Evolutionary conservation across 441 rosid genomes (phyloP).

Genomic region (Adansonia madagascariensis): DNA sequence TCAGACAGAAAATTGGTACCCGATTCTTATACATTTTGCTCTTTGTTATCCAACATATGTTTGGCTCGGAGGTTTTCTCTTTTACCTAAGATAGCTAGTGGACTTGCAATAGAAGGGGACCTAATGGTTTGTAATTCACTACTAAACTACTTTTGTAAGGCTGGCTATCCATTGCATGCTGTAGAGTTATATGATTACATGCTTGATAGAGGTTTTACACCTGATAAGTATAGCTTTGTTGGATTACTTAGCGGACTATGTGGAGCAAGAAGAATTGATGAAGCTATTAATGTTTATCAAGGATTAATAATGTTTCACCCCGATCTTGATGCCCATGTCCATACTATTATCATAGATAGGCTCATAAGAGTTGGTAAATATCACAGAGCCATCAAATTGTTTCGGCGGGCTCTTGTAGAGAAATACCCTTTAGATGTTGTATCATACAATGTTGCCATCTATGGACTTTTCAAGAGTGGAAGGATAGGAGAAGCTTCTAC

Average conservation of each 20-base stretch:
- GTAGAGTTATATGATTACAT: constrained; percentile 47
- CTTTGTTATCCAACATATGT: constrained; percentile 53
- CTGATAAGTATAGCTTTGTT: constrained; percentile 63
- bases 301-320: constrained; percentile 37
- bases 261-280: constrained; percentile 37
- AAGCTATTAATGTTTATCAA: constrained; percentile 54
- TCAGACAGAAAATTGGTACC: constrained; percentile 44
- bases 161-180: constrained; percentile 46
- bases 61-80: constrained; percentile 44
- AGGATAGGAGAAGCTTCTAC: constrained; percentile 56
- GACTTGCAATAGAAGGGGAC: constrained; percentile 45
- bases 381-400: constrained; percentile 51
- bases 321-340: constrained; percentile 62
- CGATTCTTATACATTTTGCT: constrained; percentile 65
- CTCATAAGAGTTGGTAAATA: constrained; percentile 52
- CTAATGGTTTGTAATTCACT: constrained; percentile 59
- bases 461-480: constrained; percentile 57
- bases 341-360: constrained; percentile 55
- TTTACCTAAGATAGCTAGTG: constrained; percentile 35
- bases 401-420: constrained; percentile 47
- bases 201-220: constrained; percentile 46
- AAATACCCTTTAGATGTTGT: constrained; percentile 59
- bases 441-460: constrained; percentile 61
- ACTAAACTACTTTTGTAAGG: constrained; percentile 54
- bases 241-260: constrained; percentile 61